phyloP scores from a whole-genome alignment of 306 rosid genomes.

The Gastrolobium villosum region DNA sequence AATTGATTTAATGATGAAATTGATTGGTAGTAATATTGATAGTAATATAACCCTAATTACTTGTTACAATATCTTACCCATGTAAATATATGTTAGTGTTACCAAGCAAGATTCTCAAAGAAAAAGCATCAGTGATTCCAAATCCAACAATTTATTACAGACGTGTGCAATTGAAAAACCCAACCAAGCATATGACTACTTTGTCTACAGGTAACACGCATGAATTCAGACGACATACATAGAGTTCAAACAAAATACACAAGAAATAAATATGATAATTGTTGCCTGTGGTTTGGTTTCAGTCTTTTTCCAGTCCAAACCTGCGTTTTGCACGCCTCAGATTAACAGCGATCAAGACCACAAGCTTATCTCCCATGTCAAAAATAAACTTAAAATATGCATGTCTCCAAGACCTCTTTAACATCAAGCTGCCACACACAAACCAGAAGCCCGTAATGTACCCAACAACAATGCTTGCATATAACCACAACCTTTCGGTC shows the following conservation, averaged over 20 bases:
- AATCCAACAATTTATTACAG: too few species aligned
- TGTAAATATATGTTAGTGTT: too few species aligned
- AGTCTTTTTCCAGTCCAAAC: constrained; percentile 29
- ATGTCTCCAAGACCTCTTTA: constrained; percentile 45
- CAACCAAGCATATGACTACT: not conserved
- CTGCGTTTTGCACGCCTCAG: not conserved
- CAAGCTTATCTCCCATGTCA: constrained; percentile 5
- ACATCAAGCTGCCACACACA: constrained; percentile 34
- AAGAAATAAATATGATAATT: not conserved
- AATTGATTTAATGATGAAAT: too few species aligned
- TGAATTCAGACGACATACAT: not conserved
- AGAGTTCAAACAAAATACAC: not conserved
- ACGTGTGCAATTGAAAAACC: too few species aligned
- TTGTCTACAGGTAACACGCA: not conserved
- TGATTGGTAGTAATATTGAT: too few species aligned
- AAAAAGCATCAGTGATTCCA: too few species aligned
- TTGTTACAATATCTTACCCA: too few species aligned
- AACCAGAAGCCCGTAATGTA: constrained; percentile 26
- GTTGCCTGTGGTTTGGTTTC: not conserved
- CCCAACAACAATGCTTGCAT: constrained; percentile 30
- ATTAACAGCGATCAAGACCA: not conserved
- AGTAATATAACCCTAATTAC: too few species aligned
- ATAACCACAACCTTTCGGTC: constrained; percentile 31
- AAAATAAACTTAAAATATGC: constrained; percentile 34
- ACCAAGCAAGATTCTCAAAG: too few species aligned